phyloP scores from a whole-genome alignment of 306 rosid genomes.

The Luffa acutangula region DNA sequence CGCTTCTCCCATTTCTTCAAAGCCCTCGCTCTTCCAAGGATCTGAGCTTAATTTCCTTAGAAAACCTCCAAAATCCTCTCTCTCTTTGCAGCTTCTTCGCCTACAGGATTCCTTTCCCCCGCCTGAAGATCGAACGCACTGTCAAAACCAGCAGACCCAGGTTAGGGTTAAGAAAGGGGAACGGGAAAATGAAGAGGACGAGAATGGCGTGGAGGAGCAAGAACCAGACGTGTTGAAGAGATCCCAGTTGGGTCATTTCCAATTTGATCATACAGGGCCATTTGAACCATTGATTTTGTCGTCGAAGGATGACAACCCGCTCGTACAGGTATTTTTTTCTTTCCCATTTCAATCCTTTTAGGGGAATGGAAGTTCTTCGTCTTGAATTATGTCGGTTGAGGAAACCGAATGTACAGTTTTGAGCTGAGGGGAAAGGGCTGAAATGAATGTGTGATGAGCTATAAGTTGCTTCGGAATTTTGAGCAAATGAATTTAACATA shows the following conservation, averaged over 20 bases:
- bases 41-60: conserved; percentile 25
- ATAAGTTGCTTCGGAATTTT: not conserved
- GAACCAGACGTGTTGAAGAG: conserved; percentile 22
- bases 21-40: conserved; percentile 21
- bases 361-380: not conserved
- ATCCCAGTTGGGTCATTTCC: conserved; percentile 32
- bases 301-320: conserved; percentile 33
- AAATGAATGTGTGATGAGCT: not conserved
- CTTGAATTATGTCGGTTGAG: not conserved
- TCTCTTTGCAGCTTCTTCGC: conserved; percentile 61
- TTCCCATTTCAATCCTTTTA: not conserved
- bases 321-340: conserved; percentile 41
- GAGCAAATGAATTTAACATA: not conserved
- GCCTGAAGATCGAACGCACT: conserved; percentile 16
- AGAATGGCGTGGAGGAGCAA: conserved; percentile 19
- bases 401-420: not conserved
- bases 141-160: conserved; percentile 10
- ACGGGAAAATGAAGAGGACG: conserved; percentile 17
- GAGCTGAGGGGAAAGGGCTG: not conserved
- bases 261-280: conserved; percentile 65
- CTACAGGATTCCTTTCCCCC: conserved; percentile 33
- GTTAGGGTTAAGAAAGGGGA: not conserved
- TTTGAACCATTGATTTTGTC: conserved; percentile 62
- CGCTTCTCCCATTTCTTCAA: conserved; percentile 17
- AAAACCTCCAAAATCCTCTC: conserved; percentile 73